Evolutionary conservation across 805 yeast species (phyloP), one percentile per base, ranked within the genome.

Genomic region (Wickerhamiella shivajii): DNA sequence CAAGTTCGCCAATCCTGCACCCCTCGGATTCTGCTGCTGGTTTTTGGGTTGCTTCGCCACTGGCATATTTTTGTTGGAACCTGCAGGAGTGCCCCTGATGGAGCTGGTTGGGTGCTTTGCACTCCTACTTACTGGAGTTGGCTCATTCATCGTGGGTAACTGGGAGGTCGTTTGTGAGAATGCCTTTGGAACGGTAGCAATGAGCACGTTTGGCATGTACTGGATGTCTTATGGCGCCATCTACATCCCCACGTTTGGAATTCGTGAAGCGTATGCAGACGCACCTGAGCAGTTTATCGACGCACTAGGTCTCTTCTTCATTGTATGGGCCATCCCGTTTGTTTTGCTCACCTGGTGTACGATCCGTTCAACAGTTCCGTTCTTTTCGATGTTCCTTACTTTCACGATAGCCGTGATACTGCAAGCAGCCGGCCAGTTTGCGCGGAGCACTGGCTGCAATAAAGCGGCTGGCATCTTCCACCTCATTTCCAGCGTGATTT

Each of bases 381-480:
- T 75, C 58, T 69, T 71, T 46, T 39, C 60, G 2, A 59, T 75
- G 46, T 72, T 74, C 45, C 59, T 69, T 52, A 50, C 61, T 37
- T 57, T 76, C 33, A 61, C 57, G 14, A 29, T 72, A 4, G 69
- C 79, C 1, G 74, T 71, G 53, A 40, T 74, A 27, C 51, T 75
- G 26, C 56, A 74, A 31, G 57, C 69, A 0, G 57, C 63, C 33
- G 73, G 71, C 18, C 64, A 68, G 34, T 63, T 74, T 35, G 44
- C 66, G 2, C 19, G 18, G 8, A 57, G 53, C 16, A 49, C 44
- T 16, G 57, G 57, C 18, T 54, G 63, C 29, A 53, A 59, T 8
- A 62, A 59, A 51, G 80, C 76, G 13, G 81, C 75, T 39, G 83
- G 81, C 38, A 66, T 64, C 21, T 50, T 71, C 29, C 79, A 80